Conservation (phyloP, 345 rosid genomes). For the Melaleuca alternifolia region DNA sequence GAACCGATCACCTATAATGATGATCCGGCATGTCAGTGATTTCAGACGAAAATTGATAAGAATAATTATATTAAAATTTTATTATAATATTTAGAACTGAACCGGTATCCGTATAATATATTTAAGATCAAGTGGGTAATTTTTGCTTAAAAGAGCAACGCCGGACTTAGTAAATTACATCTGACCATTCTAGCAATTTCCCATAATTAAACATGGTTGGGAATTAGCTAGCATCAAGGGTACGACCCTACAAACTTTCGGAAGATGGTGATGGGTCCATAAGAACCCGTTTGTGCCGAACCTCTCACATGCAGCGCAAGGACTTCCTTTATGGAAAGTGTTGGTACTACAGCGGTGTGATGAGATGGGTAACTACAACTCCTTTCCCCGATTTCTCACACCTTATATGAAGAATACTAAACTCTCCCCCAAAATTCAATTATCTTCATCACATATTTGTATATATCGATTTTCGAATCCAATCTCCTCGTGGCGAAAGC, state of each 20-base stretch:
- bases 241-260: fast-evolving
- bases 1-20: no score
- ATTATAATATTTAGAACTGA: fast-evolving
- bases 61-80: fast-evolving
- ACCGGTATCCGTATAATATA: fast-evolving
- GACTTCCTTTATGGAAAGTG: neutral
- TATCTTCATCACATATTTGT: neutral
- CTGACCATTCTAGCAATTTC: neutral
- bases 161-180: neutral
- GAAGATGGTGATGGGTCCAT: neutral
- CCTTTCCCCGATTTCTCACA: neutral
- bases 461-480: neutral
- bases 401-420: neutral
- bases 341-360: neutral
- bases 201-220: neutral
- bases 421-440: neutral
- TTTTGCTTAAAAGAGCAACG: neutral
- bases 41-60: neutral
- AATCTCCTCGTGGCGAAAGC: neutral
- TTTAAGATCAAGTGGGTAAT: fast-evolving
- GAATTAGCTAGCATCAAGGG: neutral
- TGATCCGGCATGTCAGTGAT: neutral
- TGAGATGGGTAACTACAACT: neutral
- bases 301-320: neutral
- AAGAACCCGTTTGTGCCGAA: neutral